phyloP scores from a whole-genome alignment of 2,329 filamentous ascomycete genomes.

The Metarhizium brunneum region DNA sequence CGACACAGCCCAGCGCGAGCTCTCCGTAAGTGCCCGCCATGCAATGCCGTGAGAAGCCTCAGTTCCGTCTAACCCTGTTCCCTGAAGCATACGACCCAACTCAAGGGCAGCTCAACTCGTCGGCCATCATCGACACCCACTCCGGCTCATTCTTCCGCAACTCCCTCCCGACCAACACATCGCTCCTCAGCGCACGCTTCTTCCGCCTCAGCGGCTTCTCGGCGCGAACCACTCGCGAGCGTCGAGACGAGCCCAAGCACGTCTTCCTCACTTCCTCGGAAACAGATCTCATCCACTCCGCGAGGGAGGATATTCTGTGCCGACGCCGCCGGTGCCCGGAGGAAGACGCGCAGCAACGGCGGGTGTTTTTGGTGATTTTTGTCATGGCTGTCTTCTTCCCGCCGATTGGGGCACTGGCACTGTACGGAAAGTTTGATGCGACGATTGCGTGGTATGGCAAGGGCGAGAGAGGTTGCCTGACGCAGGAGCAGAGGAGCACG shows the following conservation, averaged over 20 bases:
- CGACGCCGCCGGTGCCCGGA: slow-evolving; percentile 18
- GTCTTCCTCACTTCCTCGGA: slow-evolving; percentile 20
- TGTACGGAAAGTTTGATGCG: slow-evolving; percentile 34
- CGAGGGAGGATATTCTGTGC: slow-evolving; percentile 19
- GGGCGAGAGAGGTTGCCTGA: slow-evolving; percentile 33
- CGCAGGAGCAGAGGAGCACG: slow-evolving; percentile 17
- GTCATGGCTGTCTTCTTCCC: slow-evolving; percentile 33
- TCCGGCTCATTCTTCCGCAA: slow-evolving; percentile 6
- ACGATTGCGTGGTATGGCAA: slow-evolving; percentile 39
- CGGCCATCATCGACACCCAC: slow-evolving; percentile 2
- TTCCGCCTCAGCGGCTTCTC: slow-evolving; percentile 16
- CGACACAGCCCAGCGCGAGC: neutral
- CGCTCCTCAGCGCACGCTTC: slow-evolving; percentile 9
- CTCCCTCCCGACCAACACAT: slow-evolving; percentile 6
- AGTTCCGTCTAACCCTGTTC: neutral
- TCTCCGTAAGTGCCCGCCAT: neutral
- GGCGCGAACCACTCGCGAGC: slow-evolving; percentile 8
- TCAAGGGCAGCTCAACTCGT: slow-evolving; percentile 2
- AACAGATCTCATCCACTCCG: slow-evolving; percentile 20
- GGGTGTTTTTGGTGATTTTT: slow-evolving; percentile 30
- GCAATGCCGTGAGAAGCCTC: neutral
- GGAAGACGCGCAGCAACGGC: slow-evolving; percentile 20
- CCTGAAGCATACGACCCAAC: neutral
- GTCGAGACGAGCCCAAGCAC: slow-evolving; percentile 5
- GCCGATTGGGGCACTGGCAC: slow-evolving; percentile 34